Base-by-base conservation (phyloP, 2,329 filamentous ascomycete species). In the Ambrosiella cleistominuta region DNA sequence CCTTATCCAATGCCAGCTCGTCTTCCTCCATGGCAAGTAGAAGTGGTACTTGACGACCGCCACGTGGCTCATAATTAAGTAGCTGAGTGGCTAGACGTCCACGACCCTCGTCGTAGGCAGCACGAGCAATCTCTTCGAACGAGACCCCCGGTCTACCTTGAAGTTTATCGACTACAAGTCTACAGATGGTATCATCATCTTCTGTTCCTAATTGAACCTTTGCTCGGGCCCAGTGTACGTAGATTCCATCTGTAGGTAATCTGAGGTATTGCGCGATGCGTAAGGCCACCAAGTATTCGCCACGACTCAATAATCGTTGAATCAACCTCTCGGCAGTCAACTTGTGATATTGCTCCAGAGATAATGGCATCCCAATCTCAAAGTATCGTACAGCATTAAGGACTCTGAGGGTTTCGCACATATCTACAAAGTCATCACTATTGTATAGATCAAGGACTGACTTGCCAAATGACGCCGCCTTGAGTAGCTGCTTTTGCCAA, bases 351-450 rank as follows among this genome's bases (percentile, higher is more conserved):
- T 98, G 91, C 62, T 96, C 90, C 66, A 93, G 95, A 3, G 90
- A 95, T 3, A 98, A 69, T 0, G 91, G 89, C 19, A 98, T 74
- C 1, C 93, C 93, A 57, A 97, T 79, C 65, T 94, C 86, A 67
- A 93, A 97, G 68, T 86, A 94, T 56, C 93, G 83, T 11, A 91
- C 86, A 6, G 91, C 91, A 65, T 96, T 97, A 53, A 98, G 75
- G 0, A 98, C 90, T 13, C 93, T 84, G 13, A 98, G 72, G 0
- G 85, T 93, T 69, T 98, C 91, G 64, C 89, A 95, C 84, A 96
- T 97, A 62, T 97, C 91, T 57, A 98, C 93, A 70, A 97, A 98
- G 63, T 98, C 91, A 66, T 98, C 93, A 66, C 90, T 96, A 69
- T 93, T 96, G 71, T 97, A 98, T 11, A 97, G 82, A 65, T 97